Evolutionary conservation across 1,284 basidiomycete species (phyloP), one percentile per base, ranked within the genome.

Genomic region (Tranzscheliella williamsii): DNA sequence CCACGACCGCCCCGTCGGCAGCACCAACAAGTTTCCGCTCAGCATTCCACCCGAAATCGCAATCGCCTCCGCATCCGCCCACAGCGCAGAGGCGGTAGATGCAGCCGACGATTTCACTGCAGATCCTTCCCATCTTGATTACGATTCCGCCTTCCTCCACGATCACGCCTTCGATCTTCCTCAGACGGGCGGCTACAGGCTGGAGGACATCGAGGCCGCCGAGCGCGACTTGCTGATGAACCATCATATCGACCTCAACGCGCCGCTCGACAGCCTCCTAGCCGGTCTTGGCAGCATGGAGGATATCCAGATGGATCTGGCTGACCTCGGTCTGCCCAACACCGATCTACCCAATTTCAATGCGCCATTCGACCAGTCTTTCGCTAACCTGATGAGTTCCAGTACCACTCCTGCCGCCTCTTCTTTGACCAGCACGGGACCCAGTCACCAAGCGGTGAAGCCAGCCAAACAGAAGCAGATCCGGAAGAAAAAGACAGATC

Each of bases 131-230:
- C 9, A 34, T 17, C 27, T 29, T n/a, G 9, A 11, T n/a, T 9
- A n/a, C 9, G 9, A 9, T 29, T 29, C 9, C n/a, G 9, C 27
- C n/a, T 8, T 8, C 32, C n/a, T 29, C 27, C 11, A n/a, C 9
- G 9, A 9, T 29, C n/a, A 29, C n/a, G 9, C 27, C n/a, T 8
- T 8, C 32, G 32, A 17, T 20, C 12, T 34, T 8, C 11, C 9
- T 18, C 17, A 11, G 11, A 16, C 11, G 23, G 62, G 29, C 12
- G 58, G 54, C 18, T 61, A 54, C 47, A 50, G 49, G 31, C 9
- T 69, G 17, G 62, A 66, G 21, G 62, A 66, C 22, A 66, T 69
- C 33, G 62, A 69, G 29, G 62, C 56, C 3, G 63, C 62, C 4
- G 66, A 69, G 33, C 41, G 54, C 5, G 66, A 69, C 26, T 42